Evolutionary conservation across 2,329 filamentous ascomycete genomes (phyloP).

Genomic region (Periglandula ipomoeae): DNA sequence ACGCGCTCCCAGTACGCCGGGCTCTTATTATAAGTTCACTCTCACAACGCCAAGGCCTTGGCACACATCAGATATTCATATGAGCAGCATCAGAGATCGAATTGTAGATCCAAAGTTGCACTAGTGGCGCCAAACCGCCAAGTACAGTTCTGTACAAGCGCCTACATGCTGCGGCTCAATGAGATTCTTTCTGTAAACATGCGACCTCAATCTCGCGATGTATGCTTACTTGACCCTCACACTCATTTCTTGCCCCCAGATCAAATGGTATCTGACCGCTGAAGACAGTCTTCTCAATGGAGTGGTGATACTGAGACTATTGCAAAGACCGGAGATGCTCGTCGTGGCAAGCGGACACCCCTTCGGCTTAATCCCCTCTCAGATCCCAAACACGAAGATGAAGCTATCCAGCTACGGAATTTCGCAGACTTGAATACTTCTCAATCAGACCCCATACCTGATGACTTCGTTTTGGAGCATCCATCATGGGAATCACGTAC

Average conservation of each 20-base stretch:
- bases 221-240: neutral
- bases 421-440: neutral
- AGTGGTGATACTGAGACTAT: slow-evolving; percentile 3
- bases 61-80: neutral
- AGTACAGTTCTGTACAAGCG: neutral
- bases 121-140: neutral
- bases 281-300: slow-evolving; percentile 3
- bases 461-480: slow-evolving; percentile 6
- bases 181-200: neutral
- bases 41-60: neutral
- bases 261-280: neutral
- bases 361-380: slow-evolving; percentile 5
- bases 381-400: slow-evolving; percentile 6
- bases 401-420: slow-evolving; percentile 5
- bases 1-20: too few relatives aligned
- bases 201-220: slow-evolving; percentile 1
- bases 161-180: neutral
- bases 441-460: neutral
- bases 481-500: slow-evolving; percentile 1
- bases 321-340: neutral
- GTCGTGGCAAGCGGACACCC: neutral
- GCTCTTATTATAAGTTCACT: too few relatives aligned
- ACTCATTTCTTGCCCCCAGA: too few relatives aligned
- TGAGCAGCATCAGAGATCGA: neutral
- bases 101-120: neutral